A percentile compares a stretch with the other conserved stretches of the same genome.
Evolutionary conservation across 257 asterid species (phyloP).

Genomic region (Solanum microdontum): DNA sequence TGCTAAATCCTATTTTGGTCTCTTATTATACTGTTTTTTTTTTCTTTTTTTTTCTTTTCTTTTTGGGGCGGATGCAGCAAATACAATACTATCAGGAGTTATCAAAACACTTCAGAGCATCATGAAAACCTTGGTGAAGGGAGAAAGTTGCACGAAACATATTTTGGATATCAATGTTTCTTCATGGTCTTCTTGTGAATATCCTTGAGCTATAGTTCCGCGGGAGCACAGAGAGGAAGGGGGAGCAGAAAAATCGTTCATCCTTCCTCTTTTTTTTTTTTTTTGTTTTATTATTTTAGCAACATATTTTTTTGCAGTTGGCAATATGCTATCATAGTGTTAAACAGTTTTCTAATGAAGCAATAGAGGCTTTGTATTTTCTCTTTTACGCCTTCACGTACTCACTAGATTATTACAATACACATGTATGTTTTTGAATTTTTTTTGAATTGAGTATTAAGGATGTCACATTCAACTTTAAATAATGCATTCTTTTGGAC

Average conservation of each 20-base stretch:
- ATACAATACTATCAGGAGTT: slow-evolving; percentile 30
- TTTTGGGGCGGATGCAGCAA: slow-evolving; percentile 47
- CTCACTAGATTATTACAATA: background rate
- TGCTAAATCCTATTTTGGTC: background rate
- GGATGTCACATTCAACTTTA: background rate
- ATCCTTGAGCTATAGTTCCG: background rate
- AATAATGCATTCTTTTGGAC: background rate
- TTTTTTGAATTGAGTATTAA: background rate
- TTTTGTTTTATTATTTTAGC: background rate
- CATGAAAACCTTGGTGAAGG: background rate
- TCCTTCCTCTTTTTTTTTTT: background rate
- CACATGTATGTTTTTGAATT: background rate
- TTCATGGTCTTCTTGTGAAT: background rate
- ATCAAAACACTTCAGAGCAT: slow-evolving; percentile 27
- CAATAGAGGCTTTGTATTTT: background rate
- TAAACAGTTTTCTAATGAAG: background rate
- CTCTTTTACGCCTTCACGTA: background rate
- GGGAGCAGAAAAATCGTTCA: background rate
- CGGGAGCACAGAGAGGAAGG: background rate
- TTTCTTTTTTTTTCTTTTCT: background rate
- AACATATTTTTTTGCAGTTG: background rate
- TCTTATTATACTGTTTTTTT: background rate
- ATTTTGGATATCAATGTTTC: background rate
- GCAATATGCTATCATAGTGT: background rate
- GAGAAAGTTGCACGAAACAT: background rate